phyloP scores from a whole-genome alignment of 2,329 filamentous ascomycete genomes.

The Chrysoporthe deuterocubensis region DNA sequence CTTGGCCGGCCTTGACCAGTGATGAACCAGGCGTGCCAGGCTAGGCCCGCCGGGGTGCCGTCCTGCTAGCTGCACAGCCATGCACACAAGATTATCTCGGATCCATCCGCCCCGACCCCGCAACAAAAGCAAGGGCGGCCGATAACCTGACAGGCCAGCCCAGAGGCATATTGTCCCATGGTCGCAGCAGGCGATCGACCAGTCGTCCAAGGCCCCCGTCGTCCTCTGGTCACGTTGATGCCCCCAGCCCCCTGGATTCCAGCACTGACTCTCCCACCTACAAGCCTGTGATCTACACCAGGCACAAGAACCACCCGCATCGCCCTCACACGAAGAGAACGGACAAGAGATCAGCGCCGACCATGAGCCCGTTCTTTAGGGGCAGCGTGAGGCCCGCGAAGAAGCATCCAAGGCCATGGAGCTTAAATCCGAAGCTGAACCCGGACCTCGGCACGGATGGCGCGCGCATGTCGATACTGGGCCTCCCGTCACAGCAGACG shows the following conservation, averaged over 20 bases:
- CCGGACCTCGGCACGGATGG: slow-evolving; percentile 20
- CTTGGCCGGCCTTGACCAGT: neutral
- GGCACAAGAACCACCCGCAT: neutral
- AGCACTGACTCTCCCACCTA: no score
- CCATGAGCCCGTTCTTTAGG: slow-evolving; percentile 29
- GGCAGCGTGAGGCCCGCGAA: slow-evolving; percentile 25
- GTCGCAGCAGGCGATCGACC: neutral
- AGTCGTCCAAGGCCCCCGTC: neutral
- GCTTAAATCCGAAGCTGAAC: slow-evolving; percentile 27
- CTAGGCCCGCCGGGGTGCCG: neutral
- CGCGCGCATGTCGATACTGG: slow-evolving; percentile 16
- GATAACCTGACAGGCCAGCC: neutral
- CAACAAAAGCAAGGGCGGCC: neutral
- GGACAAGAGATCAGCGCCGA: neutral
- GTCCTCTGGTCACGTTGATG: neutral
- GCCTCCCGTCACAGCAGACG: slow-evolving; percentile 7
- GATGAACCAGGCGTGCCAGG: no score
- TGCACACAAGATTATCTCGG: neutral
- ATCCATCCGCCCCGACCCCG: slow-evolving; percentile 13
- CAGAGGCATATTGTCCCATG: neutral
- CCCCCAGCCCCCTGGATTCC: neutral
- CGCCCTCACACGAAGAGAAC: neutral
- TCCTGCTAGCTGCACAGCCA: neutral
- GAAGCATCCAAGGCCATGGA: slow-evolving; percentile 26
- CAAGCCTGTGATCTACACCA: no score